phyloP scores from a whole-genome alignment of 768 basidiomycete genomes.

The Strobilomyces echinocephalus region DNA sequence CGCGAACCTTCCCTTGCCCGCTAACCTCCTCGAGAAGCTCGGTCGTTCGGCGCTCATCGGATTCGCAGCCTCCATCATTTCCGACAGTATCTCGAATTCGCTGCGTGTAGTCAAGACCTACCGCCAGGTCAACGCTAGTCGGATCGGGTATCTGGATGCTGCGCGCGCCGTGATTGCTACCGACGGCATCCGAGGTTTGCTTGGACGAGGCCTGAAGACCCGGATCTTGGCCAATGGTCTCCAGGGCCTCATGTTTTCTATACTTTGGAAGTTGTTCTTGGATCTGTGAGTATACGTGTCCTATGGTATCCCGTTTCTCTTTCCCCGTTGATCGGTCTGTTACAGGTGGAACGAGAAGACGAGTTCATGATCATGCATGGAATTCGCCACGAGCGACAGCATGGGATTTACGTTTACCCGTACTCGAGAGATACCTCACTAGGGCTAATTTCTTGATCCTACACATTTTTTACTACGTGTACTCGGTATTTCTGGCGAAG shows the following conservation, averaged over 20 bases:
- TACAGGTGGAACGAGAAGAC: conserved; percentile 35
- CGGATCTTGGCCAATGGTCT: conserved; percentile 86
- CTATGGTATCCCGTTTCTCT: not conserved
- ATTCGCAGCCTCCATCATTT: conserved; percentile 78
- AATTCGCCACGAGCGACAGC: not conserved
- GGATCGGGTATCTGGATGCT: conserved; percentile 74
- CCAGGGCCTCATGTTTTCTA: conserved; percentile 86
- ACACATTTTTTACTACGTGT: not conserved
- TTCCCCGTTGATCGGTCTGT: not conserved
- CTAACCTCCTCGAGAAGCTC: conserved; percentile 54
- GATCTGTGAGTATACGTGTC: conserved; percentile 61
- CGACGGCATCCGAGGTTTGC: conserved; percentile 74
- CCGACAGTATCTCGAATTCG: conserved; percentile 84
- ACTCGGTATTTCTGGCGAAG: not conserved
- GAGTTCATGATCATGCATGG: not conserved
- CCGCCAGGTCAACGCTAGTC: conserved; percentile 80
- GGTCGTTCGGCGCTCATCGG: conserved; percentile 86
- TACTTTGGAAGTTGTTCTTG: conserved; percentile 88
- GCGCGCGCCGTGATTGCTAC: conserved; percentile 68
- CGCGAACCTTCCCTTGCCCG: conserved; percentile 52
- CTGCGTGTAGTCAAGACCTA: conserved; percentile 94
- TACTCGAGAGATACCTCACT: not conserved
- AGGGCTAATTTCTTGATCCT: not conserved
- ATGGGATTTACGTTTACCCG: not conserved
- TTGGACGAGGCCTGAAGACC: conserved; percentile 88